A percentile compares a stretch with the other conserved stretches of the same genome.
phyloP scores from a whole-genome alignment of 2,329 filamentous ascomycete genomes.

The Diaporthe caulivora region DNA sequence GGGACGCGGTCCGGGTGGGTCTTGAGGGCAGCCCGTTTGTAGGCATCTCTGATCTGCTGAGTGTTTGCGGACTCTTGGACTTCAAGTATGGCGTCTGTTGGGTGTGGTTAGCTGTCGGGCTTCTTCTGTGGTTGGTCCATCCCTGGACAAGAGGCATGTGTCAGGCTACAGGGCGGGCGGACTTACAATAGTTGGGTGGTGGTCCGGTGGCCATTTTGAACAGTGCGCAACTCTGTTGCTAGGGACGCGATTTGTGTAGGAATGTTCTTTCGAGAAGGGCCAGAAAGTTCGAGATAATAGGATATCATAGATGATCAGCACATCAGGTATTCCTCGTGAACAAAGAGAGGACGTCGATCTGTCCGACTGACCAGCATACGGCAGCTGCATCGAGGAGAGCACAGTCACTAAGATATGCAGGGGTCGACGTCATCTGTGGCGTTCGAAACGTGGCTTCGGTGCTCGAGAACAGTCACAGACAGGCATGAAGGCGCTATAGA shows the following conservation, averaged over 20 bases:
- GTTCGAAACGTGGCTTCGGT: conserved; percentile 34
- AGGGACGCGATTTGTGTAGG: neutral
- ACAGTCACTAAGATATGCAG: conserved; percentile 20
- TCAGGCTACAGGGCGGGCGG: conserved; percentile 14
- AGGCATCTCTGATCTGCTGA: conserved; percentile 91
- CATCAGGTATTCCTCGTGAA: neutral
- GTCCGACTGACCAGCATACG: conserved; percentile 39
- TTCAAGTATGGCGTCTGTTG: conserved; percentile 78
- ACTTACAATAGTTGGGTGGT: conserved; percentile 71
- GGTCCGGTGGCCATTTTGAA: conserved; percentile 50
- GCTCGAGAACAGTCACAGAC: neutral
- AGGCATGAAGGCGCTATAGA: neutral
- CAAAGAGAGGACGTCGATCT: neutral
- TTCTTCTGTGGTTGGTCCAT: neutral
- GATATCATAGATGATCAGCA: neutral
- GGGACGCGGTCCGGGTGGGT: conserved; percentile 94
- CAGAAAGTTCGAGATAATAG: neutral
- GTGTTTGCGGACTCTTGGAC: conserved; percentile 79
- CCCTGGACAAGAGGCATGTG: neutral
- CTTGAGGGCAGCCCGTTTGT: conserved; percentile 94
- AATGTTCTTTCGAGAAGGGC: neutral
- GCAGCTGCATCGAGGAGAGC: neutral
- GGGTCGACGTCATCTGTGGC: conserved; percentile 36
- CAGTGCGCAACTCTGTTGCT: neutral
- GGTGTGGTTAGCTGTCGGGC: conserved; percentile 36